Evolutionary conservation across 1,284 basidiomycete species (phyloP).

Genomic region (Austroboletus niveus): DNA sequence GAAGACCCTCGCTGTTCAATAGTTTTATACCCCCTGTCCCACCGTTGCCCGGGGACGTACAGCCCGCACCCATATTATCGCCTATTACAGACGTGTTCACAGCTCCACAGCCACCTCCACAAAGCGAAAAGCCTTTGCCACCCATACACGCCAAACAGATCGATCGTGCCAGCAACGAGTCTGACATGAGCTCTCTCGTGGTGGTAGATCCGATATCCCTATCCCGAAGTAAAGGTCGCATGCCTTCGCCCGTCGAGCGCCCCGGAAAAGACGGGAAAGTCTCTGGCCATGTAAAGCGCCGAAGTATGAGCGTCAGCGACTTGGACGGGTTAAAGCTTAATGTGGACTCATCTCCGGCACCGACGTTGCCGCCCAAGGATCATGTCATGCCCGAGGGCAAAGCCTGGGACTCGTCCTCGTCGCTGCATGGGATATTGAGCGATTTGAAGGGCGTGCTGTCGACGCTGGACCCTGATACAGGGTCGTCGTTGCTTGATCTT

Average conservation of each 20-base stretch:
- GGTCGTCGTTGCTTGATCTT: constrained; percentile 52
- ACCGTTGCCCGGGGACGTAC: constrained; percentile 52
- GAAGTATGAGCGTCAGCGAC: constrained; percentile 76
- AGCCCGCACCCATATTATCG: constrained; percentile 37
- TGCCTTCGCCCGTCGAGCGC: constrained; percentile 25
- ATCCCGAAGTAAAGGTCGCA: constrained; percentile 32
- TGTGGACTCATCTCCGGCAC: constrained; percentile 34
- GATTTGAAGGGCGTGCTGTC: constrained; percentile 70
- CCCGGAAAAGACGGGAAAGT: constrained; percentile 27
- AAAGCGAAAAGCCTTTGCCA: constrained; percentile 58
- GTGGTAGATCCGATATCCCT: constrained; percentile 51
- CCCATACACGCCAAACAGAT: constrained; percentile 43
- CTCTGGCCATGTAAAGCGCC: constrained; percentile 46
- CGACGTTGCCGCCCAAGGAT: constrained; percentile 37
- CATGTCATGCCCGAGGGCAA: constrained; percentile 26
- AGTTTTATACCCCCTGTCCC: constrained; percentile 69
- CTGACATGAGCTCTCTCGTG: constrained; percentile 54
- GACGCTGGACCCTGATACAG: constrained; percentile 56
- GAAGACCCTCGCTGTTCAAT: constrained; percentile 40
- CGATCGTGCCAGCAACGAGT: constrained; percentile 40
- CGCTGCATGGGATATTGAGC: constrained; percentile 58
- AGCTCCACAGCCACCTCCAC: constrained; percentile 32
- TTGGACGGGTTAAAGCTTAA: constrained; percentile 54
- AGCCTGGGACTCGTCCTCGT: constrained; percentile 47
- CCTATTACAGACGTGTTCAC: constrained; percentile 55